A percentile compares a stretch with the other conserved stretches of the same genome.
These are phyloP conservation scores for Aspergillus sp. DNA, from an alignment of 2,329 filamentous ascomycete species.

Conservation along the genomic window DNA sequence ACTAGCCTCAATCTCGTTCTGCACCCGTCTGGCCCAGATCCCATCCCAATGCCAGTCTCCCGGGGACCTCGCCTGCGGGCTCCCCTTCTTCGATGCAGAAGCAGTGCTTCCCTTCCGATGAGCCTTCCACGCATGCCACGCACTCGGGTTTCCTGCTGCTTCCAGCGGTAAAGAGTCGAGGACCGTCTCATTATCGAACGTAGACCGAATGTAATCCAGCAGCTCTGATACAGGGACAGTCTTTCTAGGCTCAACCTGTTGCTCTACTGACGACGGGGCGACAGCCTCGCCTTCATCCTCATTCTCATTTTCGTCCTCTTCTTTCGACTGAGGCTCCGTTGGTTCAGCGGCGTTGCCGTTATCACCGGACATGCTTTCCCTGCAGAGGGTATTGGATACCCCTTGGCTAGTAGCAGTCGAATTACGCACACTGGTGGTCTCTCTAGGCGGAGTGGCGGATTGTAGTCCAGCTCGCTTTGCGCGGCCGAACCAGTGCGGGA, in stretches of 20 bases:
- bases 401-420: constrained; percentile 7
- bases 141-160: constrained; percentile 83
- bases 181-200: constrained; percentile 76
- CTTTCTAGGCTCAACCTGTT: constrained; percentile 31
- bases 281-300: not conserved
- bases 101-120: constrained; percentile 54
- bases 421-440: constrained; percentile 45
- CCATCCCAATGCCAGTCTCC: constrained; percentile 98
- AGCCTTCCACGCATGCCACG: constrained; percentile 90
- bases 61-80: constrained; percentile 57
- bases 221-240: constrained; percentile 65
- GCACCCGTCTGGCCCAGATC: constrained; percentile 89
- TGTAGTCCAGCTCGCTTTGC: constrained; percentile 47
- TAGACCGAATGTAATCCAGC: constrained; percentile 75
- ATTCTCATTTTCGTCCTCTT: not conserved
- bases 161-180: constrained; percentile 78
- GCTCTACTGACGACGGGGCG: constrained; percentile 10
- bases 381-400: not conserved
- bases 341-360: not conserved
- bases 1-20: constrained; percentile 73
- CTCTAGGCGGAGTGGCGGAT: constrained; percentile 42
- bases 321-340: not conserved
- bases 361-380: not conserved
- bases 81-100: constrained; percentile 45
- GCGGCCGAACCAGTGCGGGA: constrained; percentile 83